Evolutionary conservation across 2,329 filamentous ascomycete genomes (phyloP).

Genomic region (Fusarium lyarnte): DNA sequence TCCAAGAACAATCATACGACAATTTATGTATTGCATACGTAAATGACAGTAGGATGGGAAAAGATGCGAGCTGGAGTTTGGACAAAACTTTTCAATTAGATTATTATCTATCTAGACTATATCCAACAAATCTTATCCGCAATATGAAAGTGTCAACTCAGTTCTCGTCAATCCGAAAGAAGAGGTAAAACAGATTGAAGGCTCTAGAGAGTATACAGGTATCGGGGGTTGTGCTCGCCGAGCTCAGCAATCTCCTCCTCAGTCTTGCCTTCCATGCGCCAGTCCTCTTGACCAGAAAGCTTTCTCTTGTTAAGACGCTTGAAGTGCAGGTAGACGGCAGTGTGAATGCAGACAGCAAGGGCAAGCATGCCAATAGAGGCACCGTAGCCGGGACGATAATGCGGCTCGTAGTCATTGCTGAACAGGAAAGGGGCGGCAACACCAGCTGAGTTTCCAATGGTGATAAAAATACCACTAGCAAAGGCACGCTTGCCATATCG

Average conservation of each 20-base stretch:
- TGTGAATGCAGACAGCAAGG: constrained; percentile 45
- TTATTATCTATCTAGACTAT: neutral
- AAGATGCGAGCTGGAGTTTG: rapidly evolving
- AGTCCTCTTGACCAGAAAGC: constrained; percentile 50
- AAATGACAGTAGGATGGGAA: rapidly evolving
- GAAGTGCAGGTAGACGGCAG: constrained; percentile 45
- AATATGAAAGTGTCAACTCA: neutral
- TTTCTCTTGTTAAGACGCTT: constrained; percentile 49
- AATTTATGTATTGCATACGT: rapidly evolving
- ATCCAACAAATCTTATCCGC: neutral
- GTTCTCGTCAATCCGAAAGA: neutral
- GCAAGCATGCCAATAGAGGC: constrained; percentile 60
- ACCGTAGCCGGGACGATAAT: constrained; percentile 61
- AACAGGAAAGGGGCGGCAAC: constrained; percentile 71
- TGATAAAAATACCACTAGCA: constrained; percentile 69
- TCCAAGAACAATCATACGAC: too few species aligned
- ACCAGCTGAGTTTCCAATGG: constrained; percentile 69
- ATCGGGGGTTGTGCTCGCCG: constrained; percentile 53
- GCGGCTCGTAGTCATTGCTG: constrained; percentile 53
- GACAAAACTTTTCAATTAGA: neutral
- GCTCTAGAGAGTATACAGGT: constrained; percentile 14
- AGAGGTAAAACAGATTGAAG: rapidly evolving
- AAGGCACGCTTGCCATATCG: constrained; percentile 72
- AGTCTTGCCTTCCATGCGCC: constrained; percentile 52
- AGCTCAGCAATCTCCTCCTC: constrained; percentile 54